phyloP scores from a whole-genome alignment of 2,329 filamentous ascomycete genomes.

The Scedosporium aurantiacum region DNA sequence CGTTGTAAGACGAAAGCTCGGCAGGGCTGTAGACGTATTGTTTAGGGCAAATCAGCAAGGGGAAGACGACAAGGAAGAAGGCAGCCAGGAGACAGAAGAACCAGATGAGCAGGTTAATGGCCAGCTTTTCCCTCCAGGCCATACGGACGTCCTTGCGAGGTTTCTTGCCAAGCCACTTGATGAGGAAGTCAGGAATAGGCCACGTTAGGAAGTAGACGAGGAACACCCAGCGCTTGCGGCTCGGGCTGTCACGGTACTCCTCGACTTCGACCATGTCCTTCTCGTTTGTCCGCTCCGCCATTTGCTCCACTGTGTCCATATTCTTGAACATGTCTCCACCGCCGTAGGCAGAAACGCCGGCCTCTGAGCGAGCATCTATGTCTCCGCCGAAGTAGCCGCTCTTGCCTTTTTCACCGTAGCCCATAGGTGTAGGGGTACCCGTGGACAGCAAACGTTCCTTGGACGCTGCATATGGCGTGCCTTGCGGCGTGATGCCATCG shows the following conservation, averaged over 20 bases:
- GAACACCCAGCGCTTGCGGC: conserved; percentile 84
- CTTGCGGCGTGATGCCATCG: conserved; percentile 47
- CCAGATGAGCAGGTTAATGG: conserved; percentile 98
- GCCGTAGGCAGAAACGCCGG: conserved; percentile 81
- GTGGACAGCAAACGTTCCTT: conserved; percentile 47
- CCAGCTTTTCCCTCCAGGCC: conserved; percentile 94
- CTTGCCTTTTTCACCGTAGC: conserved; percentile 63
- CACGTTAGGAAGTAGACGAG: conserved; percentile 76
- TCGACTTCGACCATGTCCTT: conserved; percentile 87
- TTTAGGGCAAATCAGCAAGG: conserved; percentile 76
- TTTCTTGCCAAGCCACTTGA: conserved; percentile 71
- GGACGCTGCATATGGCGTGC: conserved; percentile 49
- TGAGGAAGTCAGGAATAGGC: conserved; percentile 74
- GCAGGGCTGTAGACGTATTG: conserved; percentile 75
- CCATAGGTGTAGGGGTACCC: conserved; percentile 42
- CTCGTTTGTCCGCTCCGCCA: conserved; percentile 91
- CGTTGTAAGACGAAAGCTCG: conserved; percentile 66
- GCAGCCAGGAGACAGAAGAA: conserved; percentile 62
- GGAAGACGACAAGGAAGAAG: conserved; percentile 88
- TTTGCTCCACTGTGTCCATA: conserved; percentile 82
- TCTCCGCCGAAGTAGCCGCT: conserved; percentile 75
- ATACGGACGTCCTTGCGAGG: conserved; percentile 81
- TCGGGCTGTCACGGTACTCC: conserved; percentile 62
- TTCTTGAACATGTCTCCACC: conserved; percentile 98
- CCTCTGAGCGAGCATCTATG: conserved; percentile 77